Evolutionary conservation across 352 stramenopile species (phyloP).

Genomic region (Phytopythium kandeliae): DNA sequence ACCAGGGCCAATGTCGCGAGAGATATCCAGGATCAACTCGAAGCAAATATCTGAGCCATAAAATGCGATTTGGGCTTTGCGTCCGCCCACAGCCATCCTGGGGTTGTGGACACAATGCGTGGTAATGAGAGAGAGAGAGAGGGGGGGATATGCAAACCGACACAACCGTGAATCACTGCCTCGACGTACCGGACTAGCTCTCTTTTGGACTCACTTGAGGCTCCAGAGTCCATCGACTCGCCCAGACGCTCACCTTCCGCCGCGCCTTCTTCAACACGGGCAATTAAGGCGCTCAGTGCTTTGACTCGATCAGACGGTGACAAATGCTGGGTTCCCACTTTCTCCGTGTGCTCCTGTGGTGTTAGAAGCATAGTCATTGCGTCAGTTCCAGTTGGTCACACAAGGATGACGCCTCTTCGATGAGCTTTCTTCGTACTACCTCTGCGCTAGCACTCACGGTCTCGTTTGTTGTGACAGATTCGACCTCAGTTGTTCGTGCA

Average conservation of each 20-base stretch:
- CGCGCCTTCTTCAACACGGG: slow-evolving; percentile 55
- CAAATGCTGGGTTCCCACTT: slow-evolving; percentile 28
- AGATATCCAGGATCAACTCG: slow-evolving; percentile 61
- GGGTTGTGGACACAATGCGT: not conserved
- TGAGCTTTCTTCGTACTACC: no score
- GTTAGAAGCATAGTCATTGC: not conserved
- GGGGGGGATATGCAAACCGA: not conserved
- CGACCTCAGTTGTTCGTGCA: not conserved
- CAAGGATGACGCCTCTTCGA: no score
- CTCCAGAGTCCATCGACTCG: slow-evolving; percentile 13
- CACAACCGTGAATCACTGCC: not conserved
- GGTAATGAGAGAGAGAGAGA: not conserved
- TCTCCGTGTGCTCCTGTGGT: not conserved
- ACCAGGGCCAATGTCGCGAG: slow-evolving; percentile 53
- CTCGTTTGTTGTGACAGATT: no score
- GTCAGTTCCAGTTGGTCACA: not conserved
- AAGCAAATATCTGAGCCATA: slow-evolving; percentile 77
- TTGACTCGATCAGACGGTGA: slow-evolving; percentile 51
- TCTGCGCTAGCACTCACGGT: no score
- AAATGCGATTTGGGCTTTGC: slow-evolving; percentile 71
- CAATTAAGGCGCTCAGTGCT: slow-evolving; percentile 43
- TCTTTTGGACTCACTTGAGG: slow-evolving; percentile 55
- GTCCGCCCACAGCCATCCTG: slow-evolving; percentile 53
- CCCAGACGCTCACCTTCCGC: slow-evolving; percentile 48
- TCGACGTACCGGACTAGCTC: slow-evolving; percentile 52